Percentiles rank a stretch among this genome's conserved stretches.
phyloP scores from a whole-genome alignment of 352 stramenopile species.

The Saprolegnia parasitica region DNA sequence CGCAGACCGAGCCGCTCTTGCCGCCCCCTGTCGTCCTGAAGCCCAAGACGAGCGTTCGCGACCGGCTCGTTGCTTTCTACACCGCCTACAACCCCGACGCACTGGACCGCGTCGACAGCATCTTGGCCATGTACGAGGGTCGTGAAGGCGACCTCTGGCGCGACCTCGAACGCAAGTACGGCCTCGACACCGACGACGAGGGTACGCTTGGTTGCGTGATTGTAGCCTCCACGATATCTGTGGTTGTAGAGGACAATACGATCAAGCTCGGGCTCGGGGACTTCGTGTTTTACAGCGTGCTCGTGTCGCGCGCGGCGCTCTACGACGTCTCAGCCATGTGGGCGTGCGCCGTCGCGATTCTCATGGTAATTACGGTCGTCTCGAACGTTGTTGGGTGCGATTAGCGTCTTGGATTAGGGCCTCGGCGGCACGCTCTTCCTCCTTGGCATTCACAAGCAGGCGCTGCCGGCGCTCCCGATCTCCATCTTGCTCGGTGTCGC shows the following conservation, averaged over 20 bases:
- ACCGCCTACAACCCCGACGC: slow-evolving; percentile 56
- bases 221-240: not conserved
- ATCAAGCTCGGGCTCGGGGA: slow-evolving; percentile 96
- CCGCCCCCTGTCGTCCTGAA: not conserved
- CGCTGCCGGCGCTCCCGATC: slow-evolving; percentile 96
- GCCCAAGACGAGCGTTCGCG: slow-evolving; percentile 29
- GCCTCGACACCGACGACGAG: slow-evolving; percentile 39
- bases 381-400: slow-evolving; percentile 17
- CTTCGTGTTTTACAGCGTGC: slow-evolving; percentile 99
- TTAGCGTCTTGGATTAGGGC: slow-evolving; percentile 43
- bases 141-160: slow-evolving; percentile 73
- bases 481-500: slow-evolving; percentile 74
- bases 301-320: slow-evolving; percentile 94
- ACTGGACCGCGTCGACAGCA: slow-evolving; percentile 59
- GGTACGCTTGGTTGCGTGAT: slow-evolving; percentile 5
- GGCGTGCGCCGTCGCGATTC: slow-evolving; percentile 88
- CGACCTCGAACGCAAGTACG: slow-evolving; percentile 72
- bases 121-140: slow-evolving; percentile 68
- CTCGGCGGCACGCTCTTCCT: slow-evolving; percentile 94
- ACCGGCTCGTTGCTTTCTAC: slow-evolving; percentile 63
- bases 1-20: not conserved
- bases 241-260: slow-evolving; percentile 57
- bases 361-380: slow-evolving; percentile 66
- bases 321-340: slow-evolving; percentile 95
- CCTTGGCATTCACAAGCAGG: slow-evolving; percentile 92